Evolutionary conservation across 164 flowering plant genomes (phyloP), one percentile per base, ranked within the genome.

Genomic region (Macadamia integrifolia): DNA sequence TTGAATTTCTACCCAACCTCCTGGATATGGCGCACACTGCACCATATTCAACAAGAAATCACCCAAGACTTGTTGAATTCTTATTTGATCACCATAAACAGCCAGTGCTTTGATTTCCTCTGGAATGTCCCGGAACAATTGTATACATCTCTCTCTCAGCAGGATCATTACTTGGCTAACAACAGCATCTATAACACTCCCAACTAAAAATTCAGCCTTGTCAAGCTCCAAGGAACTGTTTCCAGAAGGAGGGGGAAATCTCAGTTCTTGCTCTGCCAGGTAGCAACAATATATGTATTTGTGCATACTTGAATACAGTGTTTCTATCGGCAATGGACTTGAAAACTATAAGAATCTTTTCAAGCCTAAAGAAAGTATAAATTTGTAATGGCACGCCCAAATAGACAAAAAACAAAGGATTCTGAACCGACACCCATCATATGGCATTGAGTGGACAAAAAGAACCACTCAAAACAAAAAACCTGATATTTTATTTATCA

Each of bases 1-100:
- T 66, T 88, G 95, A 77, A 94, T 84, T 80, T 94, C 96, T 35
- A 94, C 90, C 97, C 98, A 94, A 40, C 97, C 97, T n/a, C 80
- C 94, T 28, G 92, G 86, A 57, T 90, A 72, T 61, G 97, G 97
- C 18, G 96, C 92, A 80, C 81, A 80, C 8, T 81, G 84, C 62
- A 88, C 93, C 88, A 90, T 86, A 76, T 86, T 91, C 73, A 86
- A 66, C 74, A 94, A 77, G 73, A 91, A 91, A 75, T 86, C 93
- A 35, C 89, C 85, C 79, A 91, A 76, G 32, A 90, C 86, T 76
- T 94, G 96, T 74, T 94, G 97, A 66, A 87, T 78, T 77, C 97
- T 84, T 11, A 80, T 79, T 78, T 94, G 96, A 83, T 91, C 98
- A 18, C 97, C 97, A 73, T 65, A 84, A 48, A 91, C 89, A 64